Evolutionary conservation across 768 basidiomycete species (phyloP).

Genomic region (Russula earlei): DNA sequence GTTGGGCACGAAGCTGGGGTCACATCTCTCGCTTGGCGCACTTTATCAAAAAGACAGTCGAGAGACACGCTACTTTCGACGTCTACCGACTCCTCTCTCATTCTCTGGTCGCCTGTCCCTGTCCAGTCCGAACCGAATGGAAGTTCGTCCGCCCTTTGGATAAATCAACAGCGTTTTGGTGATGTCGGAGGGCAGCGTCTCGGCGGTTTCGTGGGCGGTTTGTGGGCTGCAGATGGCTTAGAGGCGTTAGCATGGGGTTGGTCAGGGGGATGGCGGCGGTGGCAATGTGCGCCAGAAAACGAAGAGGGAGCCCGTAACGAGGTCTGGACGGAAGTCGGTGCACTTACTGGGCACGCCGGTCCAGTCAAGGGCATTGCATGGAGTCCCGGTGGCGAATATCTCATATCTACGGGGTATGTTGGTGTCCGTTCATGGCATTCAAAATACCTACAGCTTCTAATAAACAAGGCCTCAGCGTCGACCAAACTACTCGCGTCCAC

Average conservation of each 20-base stretch:
- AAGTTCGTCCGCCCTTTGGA: conserved; percentile 67
- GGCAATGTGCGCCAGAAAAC: conserved; percentile 39
- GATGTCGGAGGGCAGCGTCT: conserved; percentile 87
- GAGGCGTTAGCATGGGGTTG: conserved; percentile 84
- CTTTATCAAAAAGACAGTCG: conserved; percentile 24
- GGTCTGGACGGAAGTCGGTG: conserved; percentile 68
- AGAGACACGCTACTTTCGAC: conserved; percentile 70
- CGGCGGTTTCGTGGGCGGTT: conserved; percentile 85
- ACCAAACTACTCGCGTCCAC: conserved; percentile 90
- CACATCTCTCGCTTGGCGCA: conserved; percentile 81
- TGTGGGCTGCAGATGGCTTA: conserved; percentile 59
- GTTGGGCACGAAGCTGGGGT: conserved; percentile 94
- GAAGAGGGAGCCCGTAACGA: conserved; percentile 25
- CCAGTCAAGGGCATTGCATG: conserved; percentile 75
- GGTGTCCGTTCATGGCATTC: background rate
- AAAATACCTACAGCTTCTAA: background rate
- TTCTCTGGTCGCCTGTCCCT: conserved; percentile 82
- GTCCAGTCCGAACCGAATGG: conserved; percentile 31
- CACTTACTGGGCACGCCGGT: conserved; percentile 77
- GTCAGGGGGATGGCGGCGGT: conserved; percentile 90
- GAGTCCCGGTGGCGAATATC: conserved; percentile 79
- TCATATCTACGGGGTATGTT: conserved; percentile 75
- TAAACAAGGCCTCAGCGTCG: conserved; percentile 42
- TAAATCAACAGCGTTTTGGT: conserved; percentile 84
- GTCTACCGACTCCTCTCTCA: conserved; percentile 91